Base-by-base conservation (phyloP, 2,329 filamentous ascomycete genomes). In the Penicillium sp. region DNA sequence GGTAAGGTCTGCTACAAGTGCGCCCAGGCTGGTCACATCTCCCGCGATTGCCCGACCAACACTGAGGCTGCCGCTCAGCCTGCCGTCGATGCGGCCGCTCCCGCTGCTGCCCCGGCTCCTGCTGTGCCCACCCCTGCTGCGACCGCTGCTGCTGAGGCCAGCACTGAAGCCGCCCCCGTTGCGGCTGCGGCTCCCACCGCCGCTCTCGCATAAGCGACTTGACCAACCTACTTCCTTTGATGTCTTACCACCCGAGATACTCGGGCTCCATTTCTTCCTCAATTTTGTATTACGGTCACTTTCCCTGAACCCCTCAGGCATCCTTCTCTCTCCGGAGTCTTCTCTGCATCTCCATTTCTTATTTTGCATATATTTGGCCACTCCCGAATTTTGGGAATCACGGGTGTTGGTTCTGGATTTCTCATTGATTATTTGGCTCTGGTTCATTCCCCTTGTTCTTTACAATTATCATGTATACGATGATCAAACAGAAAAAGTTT, bases 1-100 rank as follows among this genome's bases (percentile, higher is more conserved):
- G 91, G 91, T 64, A 98, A 97, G 82, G 95, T 90, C 51, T 98
- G 93, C 81, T 98, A 98, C 76, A 86, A 90, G 69, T 98, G 93
- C 66, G 88, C 91, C 53, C 87, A 96, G 74, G 82, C 89, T 43
- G 93, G 93, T 37, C 91, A 97, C 72, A 97, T 97, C 70, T 94
- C 88, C 43, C 86, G 91, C 50, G 91, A 97, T 58, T 96, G 93
- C 76, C 86, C 89, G 69, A 89, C 80, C 83, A 84, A 80, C 54
- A 23, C 39, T 21, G 76, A 77, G 54, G 63, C 73, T 42, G 71
- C 56, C 25, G 49, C 51, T 36, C 70, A 6, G 6, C 11, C 25
- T 4, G 51, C 55, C 35, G 55, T 60, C 34, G 58, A 69, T 17
- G 60, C 67, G 20, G 29, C 54, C 43, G 63, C 67, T 43, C 63